Conservation (phyloP, 768 basidiomycete species). For the Sistotremastrum suecicum region DNA sequence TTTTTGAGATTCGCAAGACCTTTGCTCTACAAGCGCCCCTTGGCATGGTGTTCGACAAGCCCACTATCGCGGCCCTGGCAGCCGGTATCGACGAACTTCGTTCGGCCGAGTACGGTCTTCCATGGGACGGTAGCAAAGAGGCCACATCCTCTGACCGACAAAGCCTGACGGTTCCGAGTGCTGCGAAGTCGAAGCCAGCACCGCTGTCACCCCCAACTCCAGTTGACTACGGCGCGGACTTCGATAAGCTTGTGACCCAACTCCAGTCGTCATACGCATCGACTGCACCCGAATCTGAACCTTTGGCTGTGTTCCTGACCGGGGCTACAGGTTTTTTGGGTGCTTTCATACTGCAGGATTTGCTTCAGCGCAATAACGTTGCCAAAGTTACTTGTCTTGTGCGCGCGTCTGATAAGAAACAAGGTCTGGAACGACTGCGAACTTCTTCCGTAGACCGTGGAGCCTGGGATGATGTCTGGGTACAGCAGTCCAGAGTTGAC, state of each 20-base stretch:
- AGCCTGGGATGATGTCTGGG: conserved; percentile 85
- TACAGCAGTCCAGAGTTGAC: conserved; percentile 48
- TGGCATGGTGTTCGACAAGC: conserved; percentile 81
- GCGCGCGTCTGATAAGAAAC: conserved; percentile 47
- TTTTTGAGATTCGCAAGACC: conserved; percentile 89
- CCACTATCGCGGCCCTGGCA: conserved; percentile 71
- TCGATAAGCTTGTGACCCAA: conserved; percentile 40
- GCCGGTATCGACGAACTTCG: conserved; percentile 60
- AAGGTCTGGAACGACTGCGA: conserved; percentile 54
- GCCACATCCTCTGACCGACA: conserved; percentile 7
- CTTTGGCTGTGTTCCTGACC: conserved; percentile 80
- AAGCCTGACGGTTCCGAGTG: conserved; percentile 7
- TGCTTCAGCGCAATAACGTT: conserved; percentile 52
- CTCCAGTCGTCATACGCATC: conserved; percentile 49
- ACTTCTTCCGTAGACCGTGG: conserved; percentile 64
- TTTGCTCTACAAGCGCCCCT: conserved; percentile 88
- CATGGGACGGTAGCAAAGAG: conserved; percentile 15
- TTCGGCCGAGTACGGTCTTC: conserved; percentile 70
- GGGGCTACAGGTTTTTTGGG: conserved; percentile 97
- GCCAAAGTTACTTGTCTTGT: conserved; percentile 89
- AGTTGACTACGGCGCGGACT: conserved; percentile 72
- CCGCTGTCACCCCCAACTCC: conserved; percentile 14
- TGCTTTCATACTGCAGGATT: conserved; percentile 75
- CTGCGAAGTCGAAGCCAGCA: conserved; percentile 4
- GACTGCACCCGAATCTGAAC: conserved; percentile 40